These are phyloP conservation scores for Calonectria fujianensis DNA, from an alignment of 2,329 filamentous ascomycete species.

Conservation along the genomic window DNA sequence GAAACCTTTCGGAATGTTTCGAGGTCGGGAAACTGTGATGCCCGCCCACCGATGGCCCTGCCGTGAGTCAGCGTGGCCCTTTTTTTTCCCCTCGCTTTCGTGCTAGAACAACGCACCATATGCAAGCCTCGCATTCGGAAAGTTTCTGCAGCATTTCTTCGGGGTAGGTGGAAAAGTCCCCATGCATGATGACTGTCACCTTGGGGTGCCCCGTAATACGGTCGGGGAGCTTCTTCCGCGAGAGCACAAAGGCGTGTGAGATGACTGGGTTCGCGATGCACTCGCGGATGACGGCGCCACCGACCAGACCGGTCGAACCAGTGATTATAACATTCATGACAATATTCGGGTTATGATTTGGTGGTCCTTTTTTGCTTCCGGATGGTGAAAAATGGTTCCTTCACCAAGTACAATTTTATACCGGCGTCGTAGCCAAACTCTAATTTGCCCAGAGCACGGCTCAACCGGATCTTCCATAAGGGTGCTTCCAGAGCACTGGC, in stretches of 20 bases:
- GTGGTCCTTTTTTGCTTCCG: neutral
- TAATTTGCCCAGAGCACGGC: constrained; percentile 1
- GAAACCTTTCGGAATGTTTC: neutral
- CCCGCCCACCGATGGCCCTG: constrained; percentile 9
- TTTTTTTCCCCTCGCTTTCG: neutral
- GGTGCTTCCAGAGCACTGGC: neutral
- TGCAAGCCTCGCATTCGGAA: constrained; percentile 14
- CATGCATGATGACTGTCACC: constrained; percentile 15
- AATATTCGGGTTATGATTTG: neutral
- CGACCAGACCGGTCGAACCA: constrained; percentile 15
- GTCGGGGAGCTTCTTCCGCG: neutral
- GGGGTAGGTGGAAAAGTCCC: neutral
- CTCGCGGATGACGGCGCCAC: constrained; percentile 14
- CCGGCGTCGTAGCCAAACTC: neutral
- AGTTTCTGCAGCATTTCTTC: neutral
- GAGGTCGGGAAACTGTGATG: constrained; percentile 12
- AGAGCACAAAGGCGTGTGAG: constrained; percentile 4
- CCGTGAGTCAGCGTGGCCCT: neutral
- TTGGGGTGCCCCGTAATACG: constrained; percentile 7
- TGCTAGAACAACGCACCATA: neutral
- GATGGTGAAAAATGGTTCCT: neutral
- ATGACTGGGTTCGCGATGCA: constrained; percentile 20
- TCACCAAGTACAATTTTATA: constrained; percentile 2
- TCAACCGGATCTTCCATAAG: neutral
- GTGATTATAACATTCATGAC: constrained; percentile 19